A percentile compares a stretch with the other conserved stretches of the same genome.
phyloP scores from a whole-genome alignment of 208 protist genomes.

The Acanthamoeba sp. region DNA sequence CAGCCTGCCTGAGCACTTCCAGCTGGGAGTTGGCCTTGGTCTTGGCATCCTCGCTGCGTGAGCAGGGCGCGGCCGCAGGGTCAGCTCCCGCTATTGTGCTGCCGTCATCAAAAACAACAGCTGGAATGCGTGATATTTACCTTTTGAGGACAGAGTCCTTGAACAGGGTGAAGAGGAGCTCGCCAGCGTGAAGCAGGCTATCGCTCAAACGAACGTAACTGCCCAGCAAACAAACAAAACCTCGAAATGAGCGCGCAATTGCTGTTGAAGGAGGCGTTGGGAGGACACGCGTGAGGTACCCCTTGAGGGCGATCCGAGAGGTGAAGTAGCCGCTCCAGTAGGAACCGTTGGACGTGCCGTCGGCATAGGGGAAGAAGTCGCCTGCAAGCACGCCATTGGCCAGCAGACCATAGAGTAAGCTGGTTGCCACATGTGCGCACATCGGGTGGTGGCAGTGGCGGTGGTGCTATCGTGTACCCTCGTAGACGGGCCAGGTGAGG shows the following conservation, averaged over 20 bases:
- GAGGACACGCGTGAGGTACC: not conserved
- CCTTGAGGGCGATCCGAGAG: constrained; percentile 54
- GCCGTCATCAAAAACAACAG: no score
- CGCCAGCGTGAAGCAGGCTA: constrained; percentile 17
- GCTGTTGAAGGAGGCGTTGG: not conserved
- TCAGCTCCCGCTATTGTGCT: no score
- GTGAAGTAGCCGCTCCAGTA: constrained; percentile 83
- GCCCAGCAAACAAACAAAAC: no score
- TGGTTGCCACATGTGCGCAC: not conserved
- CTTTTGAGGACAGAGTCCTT: constrained; percentile 10
- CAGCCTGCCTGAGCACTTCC: constrained; percentile 71
- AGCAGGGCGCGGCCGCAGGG: no score
- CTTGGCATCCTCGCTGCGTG: not conserved
- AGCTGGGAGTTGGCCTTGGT: constrained; percentile 31
- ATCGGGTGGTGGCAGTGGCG: no score
- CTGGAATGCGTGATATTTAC: no score
- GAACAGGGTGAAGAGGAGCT: constrained; percentile 21
- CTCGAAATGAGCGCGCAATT: not conserved
- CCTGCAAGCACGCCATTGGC: not conserved
- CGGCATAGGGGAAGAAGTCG: constrained; percentile 82
- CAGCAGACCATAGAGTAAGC: no score
- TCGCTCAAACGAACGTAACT: not conserved
- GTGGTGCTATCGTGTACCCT: not conserved
- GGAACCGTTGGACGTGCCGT: constrained; percentile 5
- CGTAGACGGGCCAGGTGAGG: not conserved